Evolutionary conservation across 2,329 filamentous ascomycete species (phyloP).

Genomic region (Ophiostoma ips): DNA sequence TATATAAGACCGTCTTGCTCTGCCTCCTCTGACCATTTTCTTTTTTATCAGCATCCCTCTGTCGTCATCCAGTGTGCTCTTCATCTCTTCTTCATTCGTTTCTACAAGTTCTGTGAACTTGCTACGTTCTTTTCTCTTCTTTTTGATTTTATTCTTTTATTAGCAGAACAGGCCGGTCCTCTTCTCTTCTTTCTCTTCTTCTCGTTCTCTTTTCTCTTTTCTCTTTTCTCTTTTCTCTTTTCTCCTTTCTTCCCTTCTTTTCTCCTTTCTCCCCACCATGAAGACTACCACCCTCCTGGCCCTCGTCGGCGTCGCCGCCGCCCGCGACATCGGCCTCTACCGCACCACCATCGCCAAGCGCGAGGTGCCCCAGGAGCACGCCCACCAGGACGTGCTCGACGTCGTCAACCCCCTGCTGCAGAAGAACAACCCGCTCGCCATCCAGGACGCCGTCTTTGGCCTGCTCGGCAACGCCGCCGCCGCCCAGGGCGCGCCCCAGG

Average conservation of each 20-base stretch:
- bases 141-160: slow-evolving; percentile 4
- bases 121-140: slow-evolving; percentile 9
- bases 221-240: slow-evolving; percentile 6
- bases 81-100: slow-evolving; percentile 7
- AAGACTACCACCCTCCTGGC: slow-evolving; percentile 19
- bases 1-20: neutral
- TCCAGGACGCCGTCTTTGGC: slow-evolving; percentile 32
- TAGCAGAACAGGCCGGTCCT: slow-evolving; percentile 9
- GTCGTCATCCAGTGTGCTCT: slow-evolving; percentile 3
- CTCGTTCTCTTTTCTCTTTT: slow-evolving; percentile 8
- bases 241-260: slow-evolving; percentile 1
- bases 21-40: neutral
- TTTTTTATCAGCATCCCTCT: slow-evolving; percentile 7
- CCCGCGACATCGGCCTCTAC: slow-evolving; percentile 19
- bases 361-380: slow-evolving; percentile 39
- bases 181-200: slow-evolving; percentile 3
- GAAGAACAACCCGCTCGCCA: slow-evolving; percentile 33
- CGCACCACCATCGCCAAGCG: slow-evolving; percentile 20
- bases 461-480: slow-evolving; percentile 32
- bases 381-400: slow-evolving; percentile 30
- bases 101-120: slow-evolving; percentile 1
- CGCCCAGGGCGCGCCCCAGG: slow-evolving; percentile 19
- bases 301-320: slow-evolving; percentile 19
- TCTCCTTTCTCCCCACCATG: slow-evolving; percentile 6
- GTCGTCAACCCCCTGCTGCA: slow-evolving; percentile 24